Evolutionary conservation across 192 early-diverging fungal genomes (phyloP), one percentile per base, ranked within the genome.

Genomic region (Lunasporangiospora selenospora): DNA sequence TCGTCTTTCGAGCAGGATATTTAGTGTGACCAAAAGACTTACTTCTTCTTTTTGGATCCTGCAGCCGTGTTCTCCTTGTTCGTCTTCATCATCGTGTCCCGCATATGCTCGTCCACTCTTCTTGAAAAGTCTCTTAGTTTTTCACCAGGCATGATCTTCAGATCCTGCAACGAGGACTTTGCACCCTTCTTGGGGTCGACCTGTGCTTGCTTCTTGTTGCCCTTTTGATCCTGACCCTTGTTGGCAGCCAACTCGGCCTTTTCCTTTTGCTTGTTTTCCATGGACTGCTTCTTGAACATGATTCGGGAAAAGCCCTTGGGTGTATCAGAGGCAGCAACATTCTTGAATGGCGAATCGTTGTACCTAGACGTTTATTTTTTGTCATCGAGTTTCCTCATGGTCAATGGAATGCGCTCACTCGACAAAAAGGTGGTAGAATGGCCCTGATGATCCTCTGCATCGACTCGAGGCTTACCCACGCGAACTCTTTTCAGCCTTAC

Each of bases 101-200:
- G 56, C 64, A 80, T 80, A 13, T 76, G 62, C 0, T 67, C 54
- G 26, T 84, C 82, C 2, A 84, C 82, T 62, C 82, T 75, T 19
- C 71, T 49, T 3, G 65, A 59, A 41, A 83, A 83, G 10, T 78
- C 81, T 18, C 77, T 75, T 69, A 83, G 71, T 24, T 43, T 63
- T 43, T 81, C 80, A 16, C 77, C 77, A 32, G 80, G 80, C 29
- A 61, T 34, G n/a, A 73, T 73, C n/a, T 61, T 48, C 23, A 73
- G 49, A 33, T 73, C 60, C 3, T 62, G 48, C n/a, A 45, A 26
- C 6, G 51, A 24, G 3, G 65, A 53, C 43, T 67, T 53, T 49
- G 47, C 37, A 42, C 27, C 26, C 19, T 27, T 18, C 29, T 59
- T 32, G 19, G 24, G 19, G 40, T 53, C 30, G 48, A 43, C 31